Conservation (phyloP, 352 stramenopile genomes). For the Phytopythium aichiense region DNA sequence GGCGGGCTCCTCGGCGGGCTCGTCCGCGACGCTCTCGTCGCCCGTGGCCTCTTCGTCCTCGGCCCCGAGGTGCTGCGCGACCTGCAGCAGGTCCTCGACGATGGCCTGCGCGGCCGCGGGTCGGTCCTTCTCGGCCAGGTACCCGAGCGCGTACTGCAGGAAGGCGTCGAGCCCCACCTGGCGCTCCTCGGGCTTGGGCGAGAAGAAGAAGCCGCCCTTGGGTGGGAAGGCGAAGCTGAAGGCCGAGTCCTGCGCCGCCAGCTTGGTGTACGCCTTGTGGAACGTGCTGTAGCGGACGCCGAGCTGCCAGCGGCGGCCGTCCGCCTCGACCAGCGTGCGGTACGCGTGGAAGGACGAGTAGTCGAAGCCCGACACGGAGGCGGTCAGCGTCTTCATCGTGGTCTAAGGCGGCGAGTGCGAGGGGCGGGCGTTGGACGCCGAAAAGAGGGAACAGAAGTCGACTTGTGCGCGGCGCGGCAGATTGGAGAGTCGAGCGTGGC, state of each 20-base stretch:
- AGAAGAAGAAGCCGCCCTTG: conserved; percentile 63
- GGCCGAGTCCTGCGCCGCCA: conserved; percentile 25
- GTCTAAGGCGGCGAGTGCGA: not conserved
- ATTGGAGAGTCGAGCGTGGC: not conserved
- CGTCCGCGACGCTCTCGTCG: conserved; percentile 22
- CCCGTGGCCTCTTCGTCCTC: conserved; percentile 18
- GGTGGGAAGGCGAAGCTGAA: conserved; percentile 67
- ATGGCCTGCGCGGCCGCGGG: conserved; percentile 26
- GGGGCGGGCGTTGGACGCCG: not conserved
- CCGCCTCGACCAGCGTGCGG: conserved; percentile 34
- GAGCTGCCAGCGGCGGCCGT: conserved; percentile 26
- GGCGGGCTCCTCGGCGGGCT: conserved; percentile 14
- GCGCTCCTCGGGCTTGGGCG: conserved; percentile 46
- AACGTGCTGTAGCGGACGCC: conserved; percentile 66
- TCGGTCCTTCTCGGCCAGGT: conserved; percentile 27
- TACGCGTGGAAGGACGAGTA: conserved; percentile 37
- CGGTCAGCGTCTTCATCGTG: conserved; percentile 24
- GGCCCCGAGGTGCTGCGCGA: conserved; percentile 22
- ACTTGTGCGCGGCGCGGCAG: not conserved
- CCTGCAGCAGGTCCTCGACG: conserved; percentile 43
- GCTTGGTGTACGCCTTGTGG: conserved; percentile 36
- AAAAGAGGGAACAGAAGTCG: not conserved
- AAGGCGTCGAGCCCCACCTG: conserved; percentile 55
- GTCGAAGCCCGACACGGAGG: conserved; percentile 41
- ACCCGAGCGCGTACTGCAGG: conserved; percentile 33